Base-by-base conservation (phyloP, 2,329 filamentous ascomycete species). In the Colletotrichum chlorophyti region DNA sequence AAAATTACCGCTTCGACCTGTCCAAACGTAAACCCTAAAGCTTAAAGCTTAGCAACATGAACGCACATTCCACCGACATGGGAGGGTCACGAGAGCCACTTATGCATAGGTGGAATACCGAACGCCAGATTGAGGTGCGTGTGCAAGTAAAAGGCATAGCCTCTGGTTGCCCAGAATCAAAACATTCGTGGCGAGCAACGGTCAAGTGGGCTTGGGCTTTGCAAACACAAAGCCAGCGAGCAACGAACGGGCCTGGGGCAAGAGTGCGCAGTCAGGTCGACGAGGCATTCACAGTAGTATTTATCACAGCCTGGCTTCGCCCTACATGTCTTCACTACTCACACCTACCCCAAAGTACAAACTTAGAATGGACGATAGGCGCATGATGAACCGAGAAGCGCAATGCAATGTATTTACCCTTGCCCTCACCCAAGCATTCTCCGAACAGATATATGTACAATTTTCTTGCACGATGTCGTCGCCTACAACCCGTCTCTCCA, bases 381-480 rank as follows among this genome's bases (percentile, higher is more conserved):
- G 6, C 21, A 21, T 9, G 17, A 31, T 31, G 54, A 57, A 49
- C 46, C 48, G 47, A 41, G 43, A 63, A 32, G 46, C 46, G 53
- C 57, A 61, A 65, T 64, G 64, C 59, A 64, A 51, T 64, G 51
- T 59, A 58, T 54, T 64, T 55, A 64, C 53, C 69, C 72, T 69
- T 71, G 65, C 64, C 63, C 64, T 58, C 68, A 64, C 62, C 67
- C 62, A 65, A 64, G 64, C 69, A 66, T 70, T 66, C 65, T 67
- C 69, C 69, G 61, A 70, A 72, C 72, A 72, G 70, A 68, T 70
- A 72, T 75, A 75, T 76, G 70, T 75, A 76, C 74, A 76, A 66
- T 69, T 70, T 72, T 71, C 68, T 66, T 66, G 67, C 71, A 70
- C 66, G 51, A 61, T 37, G 50, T 32, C 32, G 35, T 50, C 31